A percentile compares a stretch with the other conserved stretches of the same genome.
Evolutionary conservation across 306 rosid genomes (phyloP).

Genomic region (Gynostemma pentaphyllum): DNA sequence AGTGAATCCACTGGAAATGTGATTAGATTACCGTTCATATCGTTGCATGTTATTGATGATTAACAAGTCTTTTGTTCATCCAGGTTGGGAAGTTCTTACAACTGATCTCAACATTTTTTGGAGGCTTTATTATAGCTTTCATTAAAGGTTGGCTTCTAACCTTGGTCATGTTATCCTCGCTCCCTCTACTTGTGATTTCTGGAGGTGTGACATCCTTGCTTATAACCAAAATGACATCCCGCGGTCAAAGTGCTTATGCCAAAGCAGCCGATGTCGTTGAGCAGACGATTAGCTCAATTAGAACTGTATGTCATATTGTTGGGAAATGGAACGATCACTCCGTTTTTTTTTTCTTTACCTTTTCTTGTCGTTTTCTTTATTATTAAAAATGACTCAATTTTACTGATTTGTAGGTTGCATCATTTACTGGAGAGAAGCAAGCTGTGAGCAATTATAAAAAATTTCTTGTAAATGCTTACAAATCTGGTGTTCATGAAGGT

Average conservation of each 20-base stretch:
- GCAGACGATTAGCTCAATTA: constrained; percentile 22
- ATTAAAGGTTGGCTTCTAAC: constrained; percentile 18
- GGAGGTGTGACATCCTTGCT: background rate
- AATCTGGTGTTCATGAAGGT: constrained; percentile 15
- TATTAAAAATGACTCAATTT: background rate
- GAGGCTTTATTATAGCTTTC: constrained; percentile 20
- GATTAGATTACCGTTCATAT: too few species aligned
- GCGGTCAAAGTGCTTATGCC: constrained; percentile 14
- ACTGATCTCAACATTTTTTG: constrained; percentile 12
- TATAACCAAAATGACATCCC: constrained; percentile 8
- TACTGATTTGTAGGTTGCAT: too few species aligned
- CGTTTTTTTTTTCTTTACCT: too few species aligned
- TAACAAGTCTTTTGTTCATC: background rate
- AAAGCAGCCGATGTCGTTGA: constrained; percentile 21
- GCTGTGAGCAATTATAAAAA: constrained; percentile 7
- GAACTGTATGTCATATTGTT: constrained; percentile 15
- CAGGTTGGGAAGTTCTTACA: constrained; percentile 25
- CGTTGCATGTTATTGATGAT: background rate
- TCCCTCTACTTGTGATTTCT: constrained; percentile 12
- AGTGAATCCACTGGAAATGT: too few species aligned
- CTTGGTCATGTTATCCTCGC: constrained; percentile 6
- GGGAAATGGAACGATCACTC: too few species aligned
- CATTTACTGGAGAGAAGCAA: constrained; percentile 23
- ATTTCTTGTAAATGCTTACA: constrained; percentile 7
- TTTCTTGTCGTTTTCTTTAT: too few species aligned